Evolutionary conservation across 805 yeast genomes (phyloP).

Genomic region (Ogataea populi-albae): DNA sequence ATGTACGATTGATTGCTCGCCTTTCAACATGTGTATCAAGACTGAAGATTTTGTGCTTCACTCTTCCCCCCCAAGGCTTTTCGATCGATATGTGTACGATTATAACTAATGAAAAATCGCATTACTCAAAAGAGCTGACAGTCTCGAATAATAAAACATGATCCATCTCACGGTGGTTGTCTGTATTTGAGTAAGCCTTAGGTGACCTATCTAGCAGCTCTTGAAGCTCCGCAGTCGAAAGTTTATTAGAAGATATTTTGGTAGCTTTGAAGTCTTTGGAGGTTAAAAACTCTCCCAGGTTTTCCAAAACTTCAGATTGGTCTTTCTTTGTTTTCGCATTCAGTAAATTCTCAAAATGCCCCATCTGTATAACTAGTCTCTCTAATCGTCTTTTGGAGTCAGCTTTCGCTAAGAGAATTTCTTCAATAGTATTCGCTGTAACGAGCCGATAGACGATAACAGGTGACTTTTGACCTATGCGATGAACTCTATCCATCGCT

Average conservation of each 20-base stretch:
- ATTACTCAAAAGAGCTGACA: slow-evolving; percentile 29
- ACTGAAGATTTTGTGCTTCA: slow-evolving; percentile 2
- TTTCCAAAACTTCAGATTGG: slow-evolving; percentile 25
- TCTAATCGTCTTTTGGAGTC: slow-evolving; percentile 78
- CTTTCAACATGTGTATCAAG: too few species aligned
- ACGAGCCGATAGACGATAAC: slow-evolving; percentile 79
- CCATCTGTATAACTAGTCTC: slow-evolving; percentile 67
- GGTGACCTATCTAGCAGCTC: slow-evolving; percentile 50
- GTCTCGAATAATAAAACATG: slow-evolving; percentile 39
- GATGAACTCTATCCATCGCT: slow-evolving; percentile 93
- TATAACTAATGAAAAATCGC: background rate
- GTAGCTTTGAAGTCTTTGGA: slow-evolving; percentile 32
- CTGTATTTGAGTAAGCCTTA: slow-evolving; percentile 35
- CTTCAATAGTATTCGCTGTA: slow-evolving; percentile 78
- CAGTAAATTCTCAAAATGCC: slow-evolving; percentile 46
- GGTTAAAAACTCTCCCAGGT: slow-evolving; percentile 39
- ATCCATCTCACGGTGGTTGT: slow-evolving; percentile 4
- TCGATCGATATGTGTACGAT: background rate
- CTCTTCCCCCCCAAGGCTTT: background rate
- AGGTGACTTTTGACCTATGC: slow-evolving; percentile 87
- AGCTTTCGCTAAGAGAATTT: slow-evolving; percentile 73
- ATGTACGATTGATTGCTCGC: too few species aligned
- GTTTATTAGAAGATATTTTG: slow-evolving; percentile 23
- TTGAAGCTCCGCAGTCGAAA: slow-evolving; percentile 42
- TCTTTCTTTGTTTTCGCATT: slow-evolving; percentile 13